These are phyloP conservation scores for Trypanosoma cruzi DNA, from an alignment of 208 protist species.

Conservation along the genomic window DNA sequence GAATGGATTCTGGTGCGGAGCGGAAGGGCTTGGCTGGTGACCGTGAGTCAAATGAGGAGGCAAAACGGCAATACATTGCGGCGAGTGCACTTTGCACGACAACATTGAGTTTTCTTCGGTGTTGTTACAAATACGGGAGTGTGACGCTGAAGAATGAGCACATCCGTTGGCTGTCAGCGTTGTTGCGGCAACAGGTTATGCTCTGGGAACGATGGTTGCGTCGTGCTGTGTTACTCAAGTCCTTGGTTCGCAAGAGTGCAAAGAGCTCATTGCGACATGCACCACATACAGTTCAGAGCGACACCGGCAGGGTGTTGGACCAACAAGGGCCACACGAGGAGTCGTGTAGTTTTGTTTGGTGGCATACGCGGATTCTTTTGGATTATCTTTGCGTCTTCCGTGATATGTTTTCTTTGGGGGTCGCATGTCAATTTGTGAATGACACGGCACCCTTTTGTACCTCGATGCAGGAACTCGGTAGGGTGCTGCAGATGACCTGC, in stretches of 20 bases:
- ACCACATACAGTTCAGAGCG: not conserved
- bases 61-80: not conserved
- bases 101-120: slow-evolving; percentile 12
- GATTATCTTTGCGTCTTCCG: slow-evolving; percentile 21
- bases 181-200: slow-evolving; percentile 6
- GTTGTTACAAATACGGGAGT: slow-evolving; percentile 14
- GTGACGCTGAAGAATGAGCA: slow-evolving; percentile 18
- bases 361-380: slow-evolving; percentile 13
- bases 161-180: slow-evolving; percentile 9
- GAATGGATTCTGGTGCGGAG: not conserved
- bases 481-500: slow-evolving; percentile 13
- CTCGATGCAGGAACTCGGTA: slow-evolving; percentile 10
- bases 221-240: slow-evolving; percentile 4
- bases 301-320: not conserved
- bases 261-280: not conserved
- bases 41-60: not conserved
- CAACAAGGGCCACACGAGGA: not conserved
- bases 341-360: not conserved
- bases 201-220: slow-evolving; percentile 7
- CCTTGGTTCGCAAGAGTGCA: not conserved
- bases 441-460: slow-evolving; percentile 8
- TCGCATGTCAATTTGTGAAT: slow-evolving; percentile 6
- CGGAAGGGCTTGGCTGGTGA: not conserved
- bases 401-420: slow-evolving; percentile 13
- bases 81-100: slow-evolving; percentile 20